These are phyloP conservation scores for Capronia epimyces DNA, from an alignment of 2,329 filamentous ascomycete species.

Conservation along the genomic window DNA sequence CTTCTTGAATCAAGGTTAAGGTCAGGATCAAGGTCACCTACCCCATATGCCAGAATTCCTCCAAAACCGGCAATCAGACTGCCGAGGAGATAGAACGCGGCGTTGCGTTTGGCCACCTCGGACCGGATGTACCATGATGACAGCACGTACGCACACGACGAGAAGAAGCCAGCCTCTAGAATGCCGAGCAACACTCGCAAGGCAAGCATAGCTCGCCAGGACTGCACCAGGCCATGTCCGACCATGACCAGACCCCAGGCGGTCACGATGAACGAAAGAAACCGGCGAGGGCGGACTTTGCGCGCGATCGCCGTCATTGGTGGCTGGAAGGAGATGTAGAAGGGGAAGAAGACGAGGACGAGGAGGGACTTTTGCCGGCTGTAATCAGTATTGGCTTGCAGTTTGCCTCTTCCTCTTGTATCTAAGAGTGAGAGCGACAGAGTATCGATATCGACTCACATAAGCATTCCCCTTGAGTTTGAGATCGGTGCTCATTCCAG, in stretches of 20 bases:
- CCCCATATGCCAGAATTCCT: constrained; percentile 13
- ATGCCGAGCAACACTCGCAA: constrained; percentile 39
- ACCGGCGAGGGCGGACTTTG: constrained; percentile 38
- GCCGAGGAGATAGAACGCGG: constrained; percentile 11
- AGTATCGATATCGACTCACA: constrained; percentile 3
- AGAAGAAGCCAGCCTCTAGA: constrained; percentile 32
- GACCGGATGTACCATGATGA: constrained; percentile 11
- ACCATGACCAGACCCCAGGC: constrained; percentile 42
- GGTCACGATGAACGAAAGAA: constrained; percentile 28
- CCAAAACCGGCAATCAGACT: constrained; percentile 9
- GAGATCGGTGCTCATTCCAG: constrained; percentile 8
- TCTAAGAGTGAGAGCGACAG: too few species aligned
- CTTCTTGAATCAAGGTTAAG: too few species aligned
- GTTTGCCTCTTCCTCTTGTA: too few species aligned
- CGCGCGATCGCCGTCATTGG: constrained; percentile 39
- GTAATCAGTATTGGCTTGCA: background rate
- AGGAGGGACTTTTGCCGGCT: constrained; percentile 6
- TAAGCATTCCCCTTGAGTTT: constrained; percentile 12
- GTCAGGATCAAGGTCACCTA: too few species aligned
- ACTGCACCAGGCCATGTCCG: constrained; percentile 35
- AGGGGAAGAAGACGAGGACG: constrained; percentile 42
- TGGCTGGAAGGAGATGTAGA: constrained; percentile 41
- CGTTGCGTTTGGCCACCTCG: constrained; percentile 10
- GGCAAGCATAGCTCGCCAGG: constrained; percentile 35
- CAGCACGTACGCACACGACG: constrained; percentile 4